Evolutionary conservation across 208 protist species (phyloP).

Genomic region (Balamuthia mandrillaris): DNA sequence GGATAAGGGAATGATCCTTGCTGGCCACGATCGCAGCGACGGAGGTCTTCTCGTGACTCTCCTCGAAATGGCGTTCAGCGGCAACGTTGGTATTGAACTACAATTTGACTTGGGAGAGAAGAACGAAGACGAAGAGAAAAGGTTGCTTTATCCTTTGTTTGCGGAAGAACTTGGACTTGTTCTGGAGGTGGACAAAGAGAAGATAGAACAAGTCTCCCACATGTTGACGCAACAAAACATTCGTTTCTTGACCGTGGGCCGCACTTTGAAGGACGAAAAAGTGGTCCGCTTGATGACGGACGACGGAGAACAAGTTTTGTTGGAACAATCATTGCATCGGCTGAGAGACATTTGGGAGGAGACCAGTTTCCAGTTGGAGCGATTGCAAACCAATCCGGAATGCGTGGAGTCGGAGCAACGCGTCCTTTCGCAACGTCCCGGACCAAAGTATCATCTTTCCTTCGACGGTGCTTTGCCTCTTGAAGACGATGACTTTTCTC

Average conservation of each 20-base stretch:
- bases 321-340: too few species aligned
- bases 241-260: background rate
- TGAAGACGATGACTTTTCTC: background rate
- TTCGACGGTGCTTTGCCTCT: background rate
- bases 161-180: constrained; percentile 71
- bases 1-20: constrained; percentile 18
- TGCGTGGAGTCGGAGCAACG: constrained; percentile 56
- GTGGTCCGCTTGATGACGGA: background rate
- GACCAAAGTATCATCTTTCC: too few species aligned
- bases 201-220: constrained; percentile 32
- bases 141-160: constrained; percentile 61
- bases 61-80: constrained; percentile 71
- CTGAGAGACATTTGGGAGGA: constrained; percentile 65
- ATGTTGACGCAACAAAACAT: constrained; percentile 38
- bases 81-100: constrained; percentile 64
- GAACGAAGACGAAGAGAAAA: too few species aligned
- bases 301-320: constrained; percentile 33
- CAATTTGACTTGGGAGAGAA: too few species aligned
- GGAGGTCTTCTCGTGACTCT: constrained; percentile 64
- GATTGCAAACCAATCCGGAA: constrained; percentile 61
- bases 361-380: constrained; percentile 66
- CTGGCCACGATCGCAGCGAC: constrained; percentile 66
- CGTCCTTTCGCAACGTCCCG: constrained; percentile 14
- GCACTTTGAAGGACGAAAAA: background rate
- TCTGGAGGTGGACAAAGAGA: constrained; percentile 53